These are phyloP conservation scores for Colletotrichum sp. DNA, from an alignment of 2,329 filamentous ascomycete genomes.

Conservation along the genomic window DNA sequence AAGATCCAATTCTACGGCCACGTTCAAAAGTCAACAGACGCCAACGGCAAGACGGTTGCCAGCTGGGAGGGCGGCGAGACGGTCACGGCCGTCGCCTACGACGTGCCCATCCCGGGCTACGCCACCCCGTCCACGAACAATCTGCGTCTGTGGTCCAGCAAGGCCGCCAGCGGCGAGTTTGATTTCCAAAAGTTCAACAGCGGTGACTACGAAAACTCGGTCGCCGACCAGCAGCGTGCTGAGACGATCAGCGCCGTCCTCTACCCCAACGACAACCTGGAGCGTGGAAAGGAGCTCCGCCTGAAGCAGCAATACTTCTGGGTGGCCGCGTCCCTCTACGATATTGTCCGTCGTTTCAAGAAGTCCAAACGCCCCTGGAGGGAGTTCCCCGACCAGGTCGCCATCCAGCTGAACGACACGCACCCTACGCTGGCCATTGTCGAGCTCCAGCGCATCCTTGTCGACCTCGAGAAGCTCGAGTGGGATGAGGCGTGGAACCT, in stretches of 20 bases:
- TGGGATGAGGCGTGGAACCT: slow-evolving; percentile 94
- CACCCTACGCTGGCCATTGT: slow-evolving; percentile 96
- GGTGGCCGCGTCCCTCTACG: slow-evolving; percentile 95
- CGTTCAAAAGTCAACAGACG: slow-evolving; percentile 77
- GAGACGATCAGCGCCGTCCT: slow-evolving; percentile 98
- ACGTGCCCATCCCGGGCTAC: slow-evolving; percentile 91
- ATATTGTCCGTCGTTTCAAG: slow-evolving; percentile 98
- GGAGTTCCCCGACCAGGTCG: slow-evolving; percentile 92
- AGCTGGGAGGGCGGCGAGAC: slow-evolving; percentile 94
- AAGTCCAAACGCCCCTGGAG: slow-evolving; percentile 91
- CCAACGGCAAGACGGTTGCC: slow-evolving; percentile 74
- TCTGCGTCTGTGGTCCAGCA: slow-evolving; percentile 95
- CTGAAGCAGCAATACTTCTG: slow-evolving; percentile 99
- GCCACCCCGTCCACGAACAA: slow-evolving; percentile 94
- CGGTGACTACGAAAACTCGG: slow-evolving; percentile 96
- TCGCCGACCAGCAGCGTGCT: slow-evolving; percentile 97
- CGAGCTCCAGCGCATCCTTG: slow-evolving; percentile 89
- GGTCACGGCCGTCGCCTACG: slow-evolving; percentile 91
- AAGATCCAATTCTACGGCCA: slow-evolving; percentile 91
- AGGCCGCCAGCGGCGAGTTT: slow-evolving; percentile 95
- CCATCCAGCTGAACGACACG: slow-evolving; percentile 97
- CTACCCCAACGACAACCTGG: slow-evolving; percentile 97
- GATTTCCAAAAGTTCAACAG: slow-evolving; percentile 99
- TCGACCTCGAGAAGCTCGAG: slow-evolving; percentile 87
- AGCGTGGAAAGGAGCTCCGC: slow-evolving; percentile 94